phyloP scores from a whole-genome alignment of 202 grass and related monocot genomes.

The Zoysia matrella region DNA sequence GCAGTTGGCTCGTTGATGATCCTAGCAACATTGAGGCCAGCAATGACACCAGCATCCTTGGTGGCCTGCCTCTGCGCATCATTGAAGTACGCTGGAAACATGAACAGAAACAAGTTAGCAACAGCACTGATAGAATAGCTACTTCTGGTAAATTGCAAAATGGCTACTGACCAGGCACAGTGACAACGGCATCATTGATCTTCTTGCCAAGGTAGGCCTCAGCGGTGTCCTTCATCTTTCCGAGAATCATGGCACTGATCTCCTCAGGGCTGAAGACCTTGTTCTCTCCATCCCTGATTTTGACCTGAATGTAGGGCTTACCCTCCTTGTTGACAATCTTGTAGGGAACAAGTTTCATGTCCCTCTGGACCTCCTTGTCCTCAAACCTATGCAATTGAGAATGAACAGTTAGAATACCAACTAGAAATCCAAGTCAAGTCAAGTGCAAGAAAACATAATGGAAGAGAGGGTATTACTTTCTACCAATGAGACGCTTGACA shows the following conservation, averaged over 20 bases:
- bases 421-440: not conserved
- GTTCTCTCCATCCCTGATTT: no score
- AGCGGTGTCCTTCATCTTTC: no score
- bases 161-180: slow-evolving; percentile 75
- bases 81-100: slow-evolving; percentile 81
- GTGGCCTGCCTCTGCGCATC: slow-evolving; percentile 93
- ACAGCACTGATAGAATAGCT: not conserved
- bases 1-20: slow-evolving; percentile 98
- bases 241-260: no score
- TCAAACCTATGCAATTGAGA: not conserved
- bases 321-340: no score
- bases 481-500: slow-evolving; percentile 84
- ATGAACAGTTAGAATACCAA: not conserved
- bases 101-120: no score
- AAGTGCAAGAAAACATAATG: not conserved
- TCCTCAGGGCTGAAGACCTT: no score
- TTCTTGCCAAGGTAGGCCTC: no score
- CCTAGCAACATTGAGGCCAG: slow-evolving; percentile 86
- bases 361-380: no score
- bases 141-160: not conserved
- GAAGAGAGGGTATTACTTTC: slow-evolving; percentile 54
- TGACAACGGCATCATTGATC: slow-evolving; percentile 69
- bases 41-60: slow-evolving; percentile 80
- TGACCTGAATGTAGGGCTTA: no score
- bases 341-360: no score